A percentile compares a stretch with the other conserved stretches of the same genome.
These are phyloP conservation scores for Fusarium sp. DNA, from an alignment of 2,329 filamentous ascomycete species.

Conservation along the genomic window DNA sequence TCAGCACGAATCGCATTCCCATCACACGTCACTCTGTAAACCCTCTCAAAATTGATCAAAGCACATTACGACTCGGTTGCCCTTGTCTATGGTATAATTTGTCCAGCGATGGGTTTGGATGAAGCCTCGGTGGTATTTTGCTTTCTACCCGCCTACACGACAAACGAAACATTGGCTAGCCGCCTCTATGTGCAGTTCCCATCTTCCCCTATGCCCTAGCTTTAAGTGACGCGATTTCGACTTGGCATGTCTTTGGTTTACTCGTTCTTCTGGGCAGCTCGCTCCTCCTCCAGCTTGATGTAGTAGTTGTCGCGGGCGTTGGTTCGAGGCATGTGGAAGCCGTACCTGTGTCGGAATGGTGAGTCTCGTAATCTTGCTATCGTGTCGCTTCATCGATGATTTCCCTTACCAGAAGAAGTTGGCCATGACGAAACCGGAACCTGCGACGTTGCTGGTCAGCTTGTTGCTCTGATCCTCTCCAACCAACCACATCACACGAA, in stretches of 20 bases:
- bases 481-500: conserved; percentile 42
- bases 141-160: conserved; percentile 41
- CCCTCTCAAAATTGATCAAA: conserved; percentile 19
- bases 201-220: conserved; percentile 8
- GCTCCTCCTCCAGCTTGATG: conserved; percentile 67
- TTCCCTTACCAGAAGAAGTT: conserved; percentile 67
- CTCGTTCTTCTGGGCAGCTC: conserved; percentile 55
- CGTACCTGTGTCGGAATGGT: conserved; percentile 60
- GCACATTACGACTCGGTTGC: conserved; percentile 42
- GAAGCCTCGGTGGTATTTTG: conserved; percentile 41
- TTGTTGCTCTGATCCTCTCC: conserved; percentile 28
- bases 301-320: conserved; percentile 69
- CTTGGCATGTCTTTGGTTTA: conserved; percentile 28
- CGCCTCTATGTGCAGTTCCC: conserved; percentile 29
- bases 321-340: conserved; percentile 71
- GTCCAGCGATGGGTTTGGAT: conserved; percentile 40
- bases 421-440: conserved; percentile 65
- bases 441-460: conserved; percentile 55
- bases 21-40: background rate
- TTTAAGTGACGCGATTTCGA: conserved; percentile 2
- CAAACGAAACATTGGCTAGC: conserved; percentile 43
- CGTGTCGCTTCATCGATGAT: background rate
- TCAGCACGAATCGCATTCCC: background rate
- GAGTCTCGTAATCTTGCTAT: conserved; percentile 7
- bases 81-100: conserved; percentile 46